Percentiles rank a stretch among this genome's conserved stretches.
Evolutionary conservation across 2,329 filamentous ascomycete species (phyloP).

Genomic region (Cadophora sp.): DNA sequence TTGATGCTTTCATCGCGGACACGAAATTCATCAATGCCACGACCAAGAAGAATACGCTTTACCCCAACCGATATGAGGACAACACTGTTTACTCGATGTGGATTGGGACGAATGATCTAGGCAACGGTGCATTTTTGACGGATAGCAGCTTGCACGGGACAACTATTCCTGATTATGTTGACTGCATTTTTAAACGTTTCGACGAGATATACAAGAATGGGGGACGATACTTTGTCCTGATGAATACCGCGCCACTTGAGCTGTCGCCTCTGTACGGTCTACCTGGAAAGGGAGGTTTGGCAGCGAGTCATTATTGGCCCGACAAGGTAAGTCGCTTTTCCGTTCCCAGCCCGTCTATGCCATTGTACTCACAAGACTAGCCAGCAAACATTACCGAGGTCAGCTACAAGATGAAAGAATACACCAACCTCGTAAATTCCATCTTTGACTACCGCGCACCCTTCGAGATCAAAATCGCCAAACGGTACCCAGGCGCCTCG

Average conservation of each 20-base stretch:
- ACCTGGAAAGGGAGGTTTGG: constrained; percentile 50
- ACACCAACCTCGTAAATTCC: constrained; percentile 56
- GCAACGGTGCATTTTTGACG: constrained; percentile 67
- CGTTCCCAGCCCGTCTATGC: not conserved
- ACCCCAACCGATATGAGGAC: constrained; percentile 52
- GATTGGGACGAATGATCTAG: constrained; percentile 85
- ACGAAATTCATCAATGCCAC: constrained; percentile 44
- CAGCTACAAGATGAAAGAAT: constrained; percentile 56
- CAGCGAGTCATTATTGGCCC: constrained; percentile 53
- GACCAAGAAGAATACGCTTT: constrained; percentile 48
- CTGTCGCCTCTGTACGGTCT: constrained; percentile 70
- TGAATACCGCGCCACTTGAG: constrained; percentile 73
- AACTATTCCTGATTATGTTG: constrained; percentile 68
- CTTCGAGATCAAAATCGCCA: constrained; percentile 51
- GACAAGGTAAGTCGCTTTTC: constrained; percentile 37
- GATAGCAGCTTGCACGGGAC: constrained; percentile 64
- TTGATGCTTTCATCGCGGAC: constrained; percentile 63
- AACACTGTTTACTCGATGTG: constrained; percentile 78
- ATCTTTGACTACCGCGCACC: constrained; percentile 58
- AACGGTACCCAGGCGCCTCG: constrained; percentile 62
- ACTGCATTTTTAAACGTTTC: constrained; percentile 71
- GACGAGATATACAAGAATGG: constrained; percentile 69
- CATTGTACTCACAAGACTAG: constrained; percentile 47
- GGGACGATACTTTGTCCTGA: constrained; percentile 73
- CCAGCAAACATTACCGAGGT: constrained; percentile 55